Base-by-base conservation (phyloP, 2,329 filamentous ascomycete species). In the Lasiodiplodia theobromae region DNA sequence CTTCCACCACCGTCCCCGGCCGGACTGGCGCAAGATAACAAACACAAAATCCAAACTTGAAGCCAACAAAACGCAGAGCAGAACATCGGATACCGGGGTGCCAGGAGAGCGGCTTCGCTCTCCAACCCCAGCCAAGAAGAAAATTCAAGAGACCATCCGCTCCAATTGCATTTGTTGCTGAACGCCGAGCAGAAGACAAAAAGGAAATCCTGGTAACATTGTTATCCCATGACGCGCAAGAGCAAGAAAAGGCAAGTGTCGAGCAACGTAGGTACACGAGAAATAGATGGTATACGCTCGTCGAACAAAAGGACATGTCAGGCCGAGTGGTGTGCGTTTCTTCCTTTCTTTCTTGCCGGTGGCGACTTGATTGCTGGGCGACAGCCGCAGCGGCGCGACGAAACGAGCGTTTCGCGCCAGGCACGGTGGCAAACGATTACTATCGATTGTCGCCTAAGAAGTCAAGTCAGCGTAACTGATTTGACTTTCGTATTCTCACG, bases 391-490 rank as follows among this genome's bases (percentile, higher is more conserved):
- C 25, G 12, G 47, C 60, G 47, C 47, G 47, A 40, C 21, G n/a
- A 38, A 64, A 64, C 47, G 47, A 51, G 44, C 18, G 47, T 38
- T 64, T 37, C 60, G 47, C 60, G 28, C 60, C n/a, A 47, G 31
- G 18, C 28, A 52, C 21, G 44, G 60, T 64, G 60, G 60, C 60
- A 34, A 18, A 64, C 14, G 28, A 52, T 37, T 37, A 64, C 31
- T 64, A 64, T 28, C 60, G 60, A 38, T 52, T 64, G 47, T 64
- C 60, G 60, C 60, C 60, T 64, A 64, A 28, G 18, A 64, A 64
- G 60, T 52, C 60, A 64, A 52, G 66, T 68, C 66, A 68, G 66
- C 66, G 34, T 54, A 53, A 68, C 66, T 68, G 66, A 68, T 60
- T 68, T 68, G 66, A 68, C 54, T 52, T 62, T 52, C 38, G 34